Conservation (phyloP, 306 rosid genomes). For the Dryas drummondii region DNA sequence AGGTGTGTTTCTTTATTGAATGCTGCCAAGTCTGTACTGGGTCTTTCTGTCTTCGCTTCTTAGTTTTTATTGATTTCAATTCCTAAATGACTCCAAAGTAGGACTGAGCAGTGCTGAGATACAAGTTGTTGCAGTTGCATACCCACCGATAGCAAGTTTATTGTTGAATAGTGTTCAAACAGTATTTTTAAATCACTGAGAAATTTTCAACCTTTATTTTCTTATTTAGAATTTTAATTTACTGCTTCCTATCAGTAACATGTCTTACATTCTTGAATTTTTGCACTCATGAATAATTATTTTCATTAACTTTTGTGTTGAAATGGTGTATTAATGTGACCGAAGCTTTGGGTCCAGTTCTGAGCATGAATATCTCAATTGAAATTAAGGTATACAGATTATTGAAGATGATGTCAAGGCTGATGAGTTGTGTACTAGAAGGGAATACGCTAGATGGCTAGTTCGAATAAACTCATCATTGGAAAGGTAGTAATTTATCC, state of each 20-base stretch:
- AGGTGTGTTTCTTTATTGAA: conserved; percentile 53
- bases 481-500: conserved; percentile 62
- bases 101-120: neutral
- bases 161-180: neutral
- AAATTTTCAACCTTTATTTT: neutral
- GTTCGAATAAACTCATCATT: conserved; percentile 56
- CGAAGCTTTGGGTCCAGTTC: conserved; percentile 30
- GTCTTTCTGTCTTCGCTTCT: neutral
- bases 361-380: conserved; percentile 37
- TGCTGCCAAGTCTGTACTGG: neutral
- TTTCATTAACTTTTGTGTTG: neutral
- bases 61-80: neutral
- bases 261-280: neutral
- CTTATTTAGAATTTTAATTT: neutral
- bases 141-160: neutral
- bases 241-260: neutral
- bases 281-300: neutral
- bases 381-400: conserved; percentile 64
- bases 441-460: conserved; percentile 93
- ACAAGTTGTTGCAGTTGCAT: neutral
- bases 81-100: neutral
- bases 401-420: conserved; percentile 74
- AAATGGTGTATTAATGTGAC: neutral
- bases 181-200: neutral
- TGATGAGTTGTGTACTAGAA: conserved; percentile 80